Conservation (phyloP, 352 stramenopile genomes). For the Saprolegnia parasitica region DNA sequence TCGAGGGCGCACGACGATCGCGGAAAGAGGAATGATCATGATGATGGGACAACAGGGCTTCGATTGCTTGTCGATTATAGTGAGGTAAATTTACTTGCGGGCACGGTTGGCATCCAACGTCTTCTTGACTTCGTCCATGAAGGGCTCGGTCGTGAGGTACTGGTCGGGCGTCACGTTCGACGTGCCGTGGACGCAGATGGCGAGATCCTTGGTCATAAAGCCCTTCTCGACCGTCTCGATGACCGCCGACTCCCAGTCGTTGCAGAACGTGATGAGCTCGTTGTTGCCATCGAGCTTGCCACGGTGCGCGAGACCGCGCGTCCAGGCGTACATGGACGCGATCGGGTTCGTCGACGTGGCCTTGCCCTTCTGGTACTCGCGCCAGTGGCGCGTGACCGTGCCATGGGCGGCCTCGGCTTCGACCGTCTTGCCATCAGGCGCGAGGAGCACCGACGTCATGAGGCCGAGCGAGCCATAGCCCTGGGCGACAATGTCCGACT, state of each 20-base stretch:
- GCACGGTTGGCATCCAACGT: constrained; percentile 50
- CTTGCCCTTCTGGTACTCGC: constrained; percentile 83
- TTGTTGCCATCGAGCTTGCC: constrained; percentile 82
- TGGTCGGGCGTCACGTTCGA: constrained; percentile 65
- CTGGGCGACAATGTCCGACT: constrained; percentile 86
- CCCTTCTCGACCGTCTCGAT: constrained; percentile 79
- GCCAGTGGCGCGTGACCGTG: constrained; percentile 86
- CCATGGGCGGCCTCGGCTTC: constrained; percentile 86
- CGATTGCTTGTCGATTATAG: background rate
- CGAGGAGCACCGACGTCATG: constrained; percentile 84
- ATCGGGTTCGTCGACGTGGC: constrained; percentile 87
- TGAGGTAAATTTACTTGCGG: constrained; percentile 24
- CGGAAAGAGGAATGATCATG: too few relatives aligned
- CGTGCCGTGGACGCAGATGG: constrained; percentile 69
- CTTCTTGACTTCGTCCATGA: constrained; percentile 86
- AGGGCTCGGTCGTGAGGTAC: constrained; percentile 81
- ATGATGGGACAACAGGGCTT: background rate
- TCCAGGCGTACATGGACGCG: constrained; percentile 87
- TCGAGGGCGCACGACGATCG: too few relatives aligned
- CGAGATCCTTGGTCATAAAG: constrained; percentile 86
- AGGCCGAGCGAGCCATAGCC: constrained; percentile 84
- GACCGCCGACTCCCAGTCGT: constrained; percentile 68
- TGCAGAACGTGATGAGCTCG: constrained; percentile 61
- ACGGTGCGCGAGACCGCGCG: constrained; percentile 71
- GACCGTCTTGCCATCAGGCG: constrained; percentile 79